Conservation (phyloP, 139 green algal genomes). For the Micromonas pusilla region DNA sequence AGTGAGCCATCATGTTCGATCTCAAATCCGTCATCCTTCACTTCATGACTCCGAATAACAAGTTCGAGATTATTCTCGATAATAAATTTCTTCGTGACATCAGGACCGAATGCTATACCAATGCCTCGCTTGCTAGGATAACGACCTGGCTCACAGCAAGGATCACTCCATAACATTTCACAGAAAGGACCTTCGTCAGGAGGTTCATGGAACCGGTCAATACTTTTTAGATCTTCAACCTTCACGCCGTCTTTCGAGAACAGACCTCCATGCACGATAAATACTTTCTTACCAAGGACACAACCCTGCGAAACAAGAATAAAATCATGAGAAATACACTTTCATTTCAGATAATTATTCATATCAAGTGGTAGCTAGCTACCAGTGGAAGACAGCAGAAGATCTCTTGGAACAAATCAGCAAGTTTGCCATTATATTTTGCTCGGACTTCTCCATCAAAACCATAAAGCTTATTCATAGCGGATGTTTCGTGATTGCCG, state of each 20-base stretch:
- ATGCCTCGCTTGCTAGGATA: conserved; percentile 83
- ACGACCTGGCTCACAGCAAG: conserved; percentile 54
- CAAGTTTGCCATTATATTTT: conserved; percentile 62
- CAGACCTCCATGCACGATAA: conserved; percentile 90
- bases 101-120: conserved; percentile 65
- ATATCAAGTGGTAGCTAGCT: conserved; percentile 81
- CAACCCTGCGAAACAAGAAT: conserved; percentile 85
- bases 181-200: conserved; percentile 94
- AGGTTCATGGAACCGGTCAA: conserved; percentile 81
- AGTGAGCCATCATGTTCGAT: conserved; percentile 79
- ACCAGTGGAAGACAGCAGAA: conserved; percentile 68
- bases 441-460: conserved; percentile 87
- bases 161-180: conserved; percentile 93
- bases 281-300: conserved; percentile 70
- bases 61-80: conserved; percentile 79
- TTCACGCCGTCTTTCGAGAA: conserved; percentile 78
- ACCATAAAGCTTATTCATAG: conserved; percentile 97
- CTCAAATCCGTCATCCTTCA: conserved; percentile 94
- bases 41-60: conserved; percentile 44
- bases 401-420: conserved; percentile 74
- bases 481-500: conserved; percentile 90
- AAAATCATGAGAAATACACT: conserved; percentile 83
- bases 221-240: conserved; percentile 75
- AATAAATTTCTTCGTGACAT: conserved; percentile 79
- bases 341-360: conserved; percentile 66